Conservation (phyloP, 108 stramenopile species). For the Cyclotella baltica region DNA sequence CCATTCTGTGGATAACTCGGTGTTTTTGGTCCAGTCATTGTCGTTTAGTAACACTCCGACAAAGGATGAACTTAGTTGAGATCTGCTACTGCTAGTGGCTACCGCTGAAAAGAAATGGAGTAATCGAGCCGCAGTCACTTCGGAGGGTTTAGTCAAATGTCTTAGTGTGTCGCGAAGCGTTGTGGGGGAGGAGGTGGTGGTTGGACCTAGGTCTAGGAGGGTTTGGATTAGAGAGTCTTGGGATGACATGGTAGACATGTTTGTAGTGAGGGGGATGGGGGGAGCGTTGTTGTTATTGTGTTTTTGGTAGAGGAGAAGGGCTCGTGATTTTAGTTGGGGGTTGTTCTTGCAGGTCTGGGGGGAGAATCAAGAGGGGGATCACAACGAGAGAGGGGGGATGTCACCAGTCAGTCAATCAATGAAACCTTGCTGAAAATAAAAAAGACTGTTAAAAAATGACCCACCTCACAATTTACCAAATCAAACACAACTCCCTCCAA, state of each 20-base stretch:
- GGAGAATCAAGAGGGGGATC: no score
- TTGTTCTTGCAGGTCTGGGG: slow-evolving; percentile 1
- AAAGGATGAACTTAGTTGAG: slow-evolving; percentile 41
- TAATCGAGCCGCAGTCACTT: slow-evolving; percentile 80
- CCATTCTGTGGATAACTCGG: slow-evolving; percentile 66
- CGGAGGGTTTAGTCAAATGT: slow-evolving; percentile 60
- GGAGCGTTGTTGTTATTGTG: background rate
- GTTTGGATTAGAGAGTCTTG: slow-evolving; percentile 70
- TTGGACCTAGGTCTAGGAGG: slow-evolving; percentile 86
- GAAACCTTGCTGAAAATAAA: background rate
- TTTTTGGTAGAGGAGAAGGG: background rate
- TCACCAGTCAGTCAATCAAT: background rate
- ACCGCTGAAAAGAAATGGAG: slow-evolving; percentile 83
- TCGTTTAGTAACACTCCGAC: slow-evolving; percentile 37
- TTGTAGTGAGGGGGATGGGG: no score
- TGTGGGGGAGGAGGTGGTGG: slow-evolving; percentile 71
- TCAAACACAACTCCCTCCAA: slow-evolving; percentile 1
- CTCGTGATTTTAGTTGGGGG: slow-evolving; percentile 9
- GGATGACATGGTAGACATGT: background rate
- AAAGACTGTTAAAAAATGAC: background rate
- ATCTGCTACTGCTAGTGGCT: slow-evolving; percentile 17
- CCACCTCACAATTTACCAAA: slow-evolving; percentile 1
- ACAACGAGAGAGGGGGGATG: no score
- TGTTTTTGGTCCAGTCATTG: slow-evolving; percentile 18
- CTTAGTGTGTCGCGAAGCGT: slow-evolving; percentile 86